A percentile compares a stretch with the other conserved stretches of the same genome.
Evolutionary conservation across 2,329 filamentous ascomycete genomes (phyloP).

Genomic region (Aphanoascus verrucosus): DNA sequence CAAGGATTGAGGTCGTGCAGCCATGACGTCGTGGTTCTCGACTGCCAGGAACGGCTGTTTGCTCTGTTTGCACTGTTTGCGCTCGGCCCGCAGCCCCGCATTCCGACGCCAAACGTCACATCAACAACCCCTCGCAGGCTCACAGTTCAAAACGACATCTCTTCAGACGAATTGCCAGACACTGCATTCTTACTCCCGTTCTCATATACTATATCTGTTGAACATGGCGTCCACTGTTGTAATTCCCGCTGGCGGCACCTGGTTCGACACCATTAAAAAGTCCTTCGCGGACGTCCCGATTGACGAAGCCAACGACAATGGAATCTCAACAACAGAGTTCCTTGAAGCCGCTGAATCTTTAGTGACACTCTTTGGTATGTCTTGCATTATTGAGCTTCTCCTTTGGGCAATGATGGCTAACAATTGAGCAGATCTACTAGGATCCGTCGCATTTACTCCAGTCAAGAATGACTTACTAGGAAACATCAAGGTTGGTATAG

Average conservation of each 20-base stretch:
- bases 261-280: slow-evolving; percentile 73
- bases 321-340: slow-evolving; percentile 73
- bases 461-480: slow-evolving; percentile 86
- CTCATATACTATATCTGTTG: too few relatives aligned
- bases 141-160: too few relatives aligned
- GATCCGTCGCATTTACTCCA: slow-evolving; percentile 66
- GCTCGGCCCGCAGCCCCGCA: not conserved
- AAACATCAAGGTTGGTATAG: slow-evolving; percentile 65
- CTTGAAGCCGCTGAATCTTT: slow-evolving; percentile 82
- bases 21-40: slow-evolving; percentile 24
- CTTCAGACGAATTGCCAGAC: too few relatives aligned
- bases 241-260: slow-evolving; percentile 57
- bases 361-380: slow-evolving; percentile 71
- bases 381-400: not conserved
- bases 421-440: slow-evolving; percentile 44
- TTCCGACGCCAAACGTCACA: not conserved
- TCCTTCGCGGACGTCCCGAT: slow-evolving; percentile 78
- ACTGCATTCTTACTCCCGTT: too few relatives aligned
- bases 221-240: slow-evolving; percentile 44
- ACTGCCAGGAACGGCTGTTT: not conserved
- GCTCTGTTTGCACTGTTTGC: slow-evolving; percentile 20
- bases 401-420: not conserved
- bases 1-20: not conserved
- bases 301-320: slow-evolving; percentile 61
- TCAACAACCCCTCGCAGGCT: not conserved